Evolutionary conservation across 2,329 filamentous ascomycete species (phyloP).

Genomic region (Zasmidium citrigriseum): DNA sequence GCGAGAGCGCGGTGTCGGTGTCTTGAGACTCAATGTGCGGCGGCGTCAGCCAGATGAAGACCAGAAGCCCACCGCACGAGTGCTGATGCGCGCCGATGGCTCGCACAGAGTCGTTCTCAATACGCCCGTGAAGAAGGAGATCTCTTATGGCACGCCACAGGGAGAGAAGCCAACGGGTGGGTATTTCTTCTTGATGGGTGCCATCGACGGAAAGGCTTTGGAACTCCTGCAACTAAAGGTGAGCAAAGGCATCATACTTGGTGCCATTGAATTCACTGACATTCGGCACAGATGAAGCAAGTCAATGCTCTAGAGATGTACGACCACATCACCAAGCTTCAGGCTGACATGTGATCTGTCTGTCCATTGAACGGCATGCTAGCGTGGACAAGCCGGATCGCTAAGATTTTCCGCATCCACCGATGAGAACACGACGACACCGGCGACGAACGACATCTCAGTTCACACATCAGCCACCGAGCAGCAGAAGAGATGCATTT

Average conservation of each 20-base stretch:
- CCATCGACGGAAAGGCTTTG: constrained; percentile 54
- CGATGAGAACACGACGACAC: no score
- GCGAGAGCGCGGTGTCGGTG: constrained; percentile 86
- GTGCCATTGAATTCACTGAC: constrained; percentile 9
- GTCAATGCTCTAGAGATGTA: constrained; percentile 50
- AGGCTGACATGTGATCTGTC: constrained; percentile 38
- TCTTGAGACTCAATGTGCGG: constrained; percentile 79
- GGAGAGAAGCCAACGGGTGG: constrained; percentile 69
- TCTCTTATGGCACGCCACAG: constrained; percentile 70
- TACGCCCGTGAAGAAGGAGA: constrained; percentile 73
- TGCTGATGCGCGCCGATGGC: constrained; percentile 90
- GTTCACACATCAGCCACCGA: neutral
- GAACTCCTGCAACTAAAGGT: constrained; percentile 61
- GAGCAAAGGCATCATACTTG: constrained; percentile 25
- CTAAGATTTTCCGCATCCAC: neutral
- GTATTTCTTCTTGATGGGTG: constrained; percentile 64
- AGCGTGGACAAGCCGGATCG: neutral
- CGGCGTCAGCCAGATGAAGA: constrained; percentile 45
- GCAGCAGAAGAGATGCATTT: neutral
- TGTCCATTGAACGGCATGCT: neutral
- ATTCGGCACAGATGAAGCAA: constrained; percentile 40
- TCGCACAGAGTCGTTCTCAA: constrained; percentile 86
- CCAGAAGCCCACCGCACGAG: constrained; percentile 61
- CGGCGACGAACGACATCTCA: no score
- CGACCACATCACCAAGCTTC: constrained; percentile 43